Conservation (phyloP, 768 basidiomycete genomes). For the Asterophora lycoperdoides region DNA sequence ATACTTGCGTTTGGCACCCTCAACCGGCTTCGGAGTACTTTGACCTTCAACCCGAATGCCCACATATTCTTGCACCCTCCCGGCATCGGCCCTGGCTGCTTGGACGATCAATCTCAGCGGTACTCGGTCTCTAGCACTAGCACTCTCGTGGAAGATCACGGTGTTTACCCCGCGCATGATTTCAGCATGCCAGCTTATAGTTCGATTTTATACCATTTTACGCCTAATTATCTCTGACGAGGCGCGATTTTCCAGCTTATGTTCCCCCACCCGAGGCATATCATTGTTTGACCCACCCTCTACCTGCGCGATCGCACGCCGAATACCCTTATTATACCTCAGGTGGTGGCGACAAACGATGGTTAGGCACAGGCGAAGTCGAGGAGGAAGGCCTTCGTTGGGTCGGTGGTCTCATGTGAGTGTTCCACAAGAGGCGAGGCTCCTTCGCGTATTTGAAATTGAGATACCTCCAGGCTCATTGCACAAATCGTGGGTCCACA, state of each 20-base stretch:
- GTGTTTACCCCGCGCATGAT: constrained; percentile 38
- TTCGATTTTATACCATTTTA: constrained; percentile 15
- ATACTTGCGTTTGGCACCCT: constrained; percentile 69
- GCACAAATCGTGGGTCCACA: constrained; percentile 52
- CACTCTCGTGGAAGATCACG: constrained; percentile 36
- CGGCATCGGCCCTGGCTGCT: constrained; percentile 38
- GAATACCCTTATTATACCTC: constrained; percentile 75
- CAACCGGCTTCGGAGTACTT: constrained; percentile 49
- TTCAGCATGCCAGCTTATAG: constrained; percentile 27
- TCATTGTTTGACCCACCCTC: constrained; percentile 48
- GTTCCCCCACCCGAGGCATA: constrained; percentile 30
- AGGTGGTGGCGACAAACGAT: constrained; percentile 63
- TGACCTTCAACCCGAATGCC: constrained; percentile 67
- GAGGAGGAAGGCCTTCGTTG: constrained; percentile 63
- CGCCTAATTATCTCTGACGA: constrained; percentile 2
- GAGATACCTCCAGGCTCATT: constrained; percentile 44
- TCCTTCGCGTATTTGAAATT: not conserved
- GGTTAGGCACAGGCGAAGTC: constrained; percentile 46
- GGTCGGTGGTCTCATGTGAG: constrained; percentile 66
- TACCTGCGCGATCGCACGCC: constrained; percentile 48
- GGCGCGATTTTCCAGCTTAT: constrained; percentile 27
- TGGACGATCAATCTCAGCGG: constrained; percentile 7
- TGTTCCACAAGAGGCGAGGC: not conserved
- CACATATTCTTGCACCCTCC: constrained; percentile 65
- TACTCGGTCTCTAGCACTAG: constrained; percentile 12